These are phyloP conservation scores for Verticillium zaregamsianum DNA, from an alignment of 2,329 filamentous ascomycete genomes.

Conservation along the genomic window DNA sequence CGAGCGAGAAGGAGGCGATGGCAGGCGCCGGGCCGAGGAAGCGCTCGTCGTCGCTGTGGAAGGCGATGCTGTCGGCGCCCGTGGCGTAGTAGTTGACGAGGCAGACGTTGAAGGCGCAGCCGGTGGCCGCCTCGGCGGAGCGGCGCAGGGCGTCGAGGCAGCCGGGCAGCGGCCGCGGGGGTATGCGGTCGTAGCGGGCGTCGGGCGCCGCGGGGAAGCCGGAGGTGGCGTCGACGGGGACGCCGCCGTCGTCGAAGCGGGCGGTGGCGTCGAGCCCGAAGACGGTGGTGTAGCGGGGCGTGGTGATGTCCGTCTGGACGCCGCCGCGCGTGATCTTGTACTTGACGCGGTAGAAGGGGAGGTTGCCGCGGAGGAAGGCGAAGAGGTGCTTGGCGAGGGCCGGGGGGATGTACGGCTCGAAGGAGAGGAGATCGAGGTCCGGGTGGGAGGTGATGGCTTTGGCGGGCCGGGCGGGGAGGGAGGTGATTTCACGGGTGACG, in stretches of 20 bases:
- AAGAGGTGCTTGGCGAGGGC: slow-evolving; percentile 57
- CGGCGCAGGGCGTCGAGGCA: slow-evolving; percentile 62
- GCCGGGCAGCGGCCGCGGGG: slow-evolving; percentile 65
- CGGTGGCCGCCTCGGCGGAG: slow-evolving; percentile 61
- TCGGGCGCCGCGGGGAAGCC: slow-evolving; percentile 34
- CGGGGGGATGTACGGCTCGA: slow-evolving; percentile 65
- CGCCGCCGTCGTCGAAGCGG: slow-evolving; percentile 44
- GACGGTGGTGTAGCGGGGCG: slow-evolving; percentile 51
- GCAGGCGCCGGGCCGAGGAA: slow-evolving; percentile 67
- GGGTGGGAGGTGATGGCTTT: slow-evolving; percentile 60
- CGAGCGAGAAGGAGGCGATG: slow-evolving; percentile 72
- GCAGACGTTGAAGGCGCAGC: slow-evolving; percentile 71
- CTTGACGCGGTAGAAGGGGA: slow-evolving; percentile 73
- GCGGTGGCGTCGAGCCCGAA: slow-evolving; percentile 60
- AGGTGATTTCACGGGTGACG: slow-evolving; percentile 33
- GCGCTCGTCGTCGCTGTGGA: slow-evolving; percentile 75
- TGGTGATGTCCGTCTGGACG: slow-evolving; percentile 56
- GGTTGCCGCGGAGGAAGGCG: slow-evolving; percentile 62
- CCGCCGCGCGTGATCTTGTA: slow-evolving; percentile 68
- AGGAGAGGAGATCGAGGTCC: slow-evolving; percentile 71
- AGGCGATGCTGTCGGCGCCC: slow-evolving; percentile 72
- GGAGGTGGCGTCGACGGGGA: slow-evolving; percentile 39
- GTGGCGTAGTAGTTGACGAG: slow-evolving; percentile 82
- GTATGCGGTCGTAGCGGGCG: slow-evolving; percentile 49
- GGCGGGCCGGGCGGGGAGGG: slow-evolving; percentile 47